Conservation (phyloP, 768 basidiomycete species). For the Epithele typhae region DNA sequence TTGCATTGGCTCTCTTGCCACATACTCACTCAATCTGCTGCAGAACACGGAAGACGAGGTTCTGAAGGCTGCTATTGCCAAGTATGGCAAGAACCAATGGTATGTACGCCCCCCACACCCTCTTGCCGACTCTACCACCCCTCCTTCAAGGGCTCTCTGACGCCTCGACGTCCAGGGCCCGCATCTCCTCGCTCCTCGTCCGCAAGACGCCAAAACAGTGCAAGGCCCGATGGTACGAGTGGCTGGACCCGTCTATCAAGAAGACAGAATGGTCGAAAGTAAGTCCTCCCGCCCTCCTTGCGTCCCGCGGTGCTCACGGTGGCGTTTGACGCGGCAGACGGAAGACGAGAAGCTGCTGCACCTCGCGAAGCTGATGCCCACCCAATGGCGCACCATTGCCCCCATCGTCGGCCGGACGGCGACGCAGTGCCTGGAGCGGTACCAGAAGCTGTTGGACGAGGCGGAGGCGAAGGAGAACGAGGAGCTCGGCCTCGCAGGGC, state of each 20-base stretch:
- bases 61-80: slow-evolving; percentile 96
- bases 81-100: slow-evolving; percentile 98
- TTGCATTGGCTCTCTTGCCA: slow-evolving; percentile 3
- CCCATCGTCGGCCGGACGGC: slow-evolving; percentile 98
- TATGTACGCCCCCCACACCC: slow-evolving; percentile 25
- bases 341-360: slow-evolving; percentile 99
- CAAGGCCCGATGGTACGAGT: slow-evolving; percentile 99
- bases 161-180: slow-evolving; percentile 58
- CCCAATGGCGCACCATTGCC: slow-evolving; percentile 99
- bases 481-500: slow-evolving; percentile 87
- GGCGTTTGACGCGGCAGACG: slow-evolving; percentile 49
- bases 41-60: slow-evolving; percentile 98
- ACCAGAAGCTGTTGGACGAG: slow-evolving; percentile 96
- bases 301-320: not conserved
- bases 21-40: slow-evolving; percentile 7
- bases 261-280: slow-evolving; percentile 99
- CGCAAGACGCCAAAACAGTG: slow-evolving; percentile 99
- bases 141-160: not conserved
- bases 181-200: slow-evolving; percentile 95
- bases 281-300: slow-evolving; percentile 10
- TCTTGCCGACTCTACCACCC: too few relatives aligned
- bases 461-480: slow-evolving; percentile 96
- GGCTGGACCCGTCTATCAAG: slow-evolving; percentile 98
- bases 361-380: slow-evolving; percentile 98
- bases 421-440: slow-evolving; percentile 95